Base-by-base conservation (phyloP, 2,329 filamentous ascomycete species). In the Alternaria hordeiaustralica region DNA sequence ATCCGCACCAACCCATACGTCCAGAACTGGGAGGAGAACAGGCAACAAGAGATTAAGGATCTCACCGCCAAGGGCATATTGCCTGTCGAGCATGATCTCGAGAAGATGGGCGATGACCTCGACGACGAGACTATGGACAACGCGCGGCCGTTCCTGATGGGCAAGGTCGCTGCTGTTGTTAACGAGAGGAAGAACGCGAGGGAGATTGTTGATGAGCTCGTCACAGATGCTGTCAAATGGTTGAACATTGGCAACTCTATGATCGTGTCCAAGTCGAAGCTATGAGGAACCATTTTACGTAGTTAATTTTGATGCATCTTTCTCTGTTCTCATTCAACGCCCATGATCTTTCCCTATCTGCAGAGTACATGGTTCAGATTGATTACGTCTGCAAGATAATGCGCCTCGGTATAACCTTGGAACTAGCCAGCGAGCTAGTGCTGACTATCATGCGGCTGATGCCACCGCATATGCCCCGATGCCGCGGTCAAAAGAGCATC, bases 1-100 rank as follows among this genome's bases (percentile, higher is more conserved):
- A 96, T 99, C 63, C 91, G 94, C 80, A 96, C 88, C 79, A 99
- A 98, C 85, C 82, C 91, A 7, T 99, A 99, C 83, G 98, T 99
- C 77, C 81, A 89, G 78, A 92, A 97, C 86, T 99, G 96, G 96
- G 95, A 99, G 84, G 90, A 91, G 75, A 96, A 98, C 86, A 92
- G 96, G 72, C 85, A 87, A 71, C 84, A 88, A 43, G 96, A 99
- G 86, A 97, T 99, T 82, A 96, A 94, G 87, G 88, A 96, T 78
- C 88, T 99, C 60, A 96, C 94, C 10, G 78, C 87, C 77, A 93
- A 96, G 88, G 96, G 96, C 74, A 85, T 93, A 78, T 93, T 99
- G 72, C 96, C 96, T 50, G 96, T 97, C 69, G 96, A 98, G 86
- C 87, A 93, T 74, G 96, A 99, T 78, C 88, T 99, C 33, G 96